Base-by-base conservation (phyloP, 1,284 basidiomycete genomes). In the Sanghuangporus sanghuang region DNA sequence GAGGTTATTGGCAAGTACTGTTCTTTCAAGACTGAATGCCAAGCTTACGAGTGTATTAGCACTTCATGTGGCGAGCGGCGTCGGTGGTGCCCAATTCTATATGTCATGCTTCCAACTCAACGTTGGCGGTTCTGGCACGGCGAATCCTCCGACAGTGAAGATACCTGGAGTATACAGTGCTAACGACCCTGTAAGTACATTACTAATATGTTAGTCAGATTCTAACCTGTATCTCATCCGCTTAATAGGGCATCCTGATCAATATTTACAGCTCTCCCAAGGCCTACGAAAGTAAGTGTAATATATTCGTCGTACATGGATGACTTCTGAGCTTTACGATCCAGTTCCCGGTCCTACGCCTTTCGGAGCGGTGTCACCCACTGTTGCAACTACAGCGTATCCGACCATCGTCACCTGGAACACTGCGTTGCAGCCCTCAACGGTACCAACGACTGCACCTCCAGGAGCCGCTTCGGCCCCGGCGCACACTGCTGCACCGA, bases 51-150 rank as follows among this genome's bases (percentile, higher is more conserved):
- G 9, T 63, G 9, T 50, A 35, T 54, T 62, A 79, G 81, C 80
- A 59, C 77, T 82, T 32, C 80, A 82, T 68, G 77, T 77, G 46
- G 81, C 81, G 14, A 73, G 75, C 64, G 66, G 67, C 39, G 68
- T 72, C 36, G 79, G 80, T 42, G 80, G 80, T 40, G 81, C 81
- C 32, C 81, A 82, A 75, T 79, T 81, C 75, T 82, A 82, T 71
- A 79, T 79, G 69, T 78, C 78, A 5, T 82, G 81, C 75, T 81
- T 73, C 77, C 80, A 82, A 67, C 68, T 81, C 69, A 77, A 76
- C 65, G 78, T 81, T 53, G 72, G 73, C 50, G 75, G 77, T 21
- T 72, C 74, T 12, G 78, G 78, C 50, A 73, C 75, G 11, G 77
- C 76, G 16, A 72, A 66, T 39, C 81, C 81, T 9, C 69, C 77